Conservation (phyloP, 164 flowering plant genomes). For the Annona cherimola region DNA sequence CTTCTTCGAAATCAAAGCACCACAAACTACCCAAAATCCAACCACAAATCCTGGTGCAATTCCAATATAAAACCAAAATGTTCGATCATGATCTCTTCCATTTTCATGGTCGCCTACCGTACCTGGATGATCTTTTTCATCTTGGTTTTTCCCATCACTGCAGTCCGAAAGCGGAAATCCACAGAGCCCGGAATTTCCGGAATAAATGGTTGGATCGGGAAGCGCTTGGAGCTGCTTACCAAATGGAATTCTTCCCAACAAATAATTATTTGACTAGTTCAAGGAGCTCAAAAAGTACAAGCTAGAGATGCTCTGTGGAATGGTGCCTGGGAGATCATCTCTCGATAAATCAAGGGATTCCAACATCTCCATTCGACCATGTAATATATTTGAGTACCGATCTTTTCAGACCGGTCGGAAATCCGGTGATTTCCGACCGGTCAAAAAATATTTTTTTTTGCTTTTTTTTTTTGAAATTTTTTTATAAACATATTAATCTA, state of each 20-base stretch:
- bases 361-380: not conserved
- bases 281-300: not conserved
- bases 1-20: slow-evolving; percentile 11
- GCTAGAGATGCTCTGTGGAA: not conserved
- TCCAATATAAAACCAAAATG: slow-evolving; percentile 13
- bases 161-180: slow-evolving; percentile 28
- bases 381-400: too few species aligned
- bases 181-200: slow-evolving; percentile 29
- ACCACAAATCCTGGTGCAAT: slow-evolving; percentile 17
- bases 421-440: too few species aligned
- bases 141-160: too few species aligned
- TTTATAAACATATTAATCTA: too few species aligned
- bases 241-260: slow-evolving; percentile 28
- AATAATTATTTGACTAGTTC: slow-evolving; percentile 6
- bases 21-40: slow-evolving; percentile 27
- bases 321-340: not conserved
- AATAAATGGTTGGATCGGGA: slow-evolving; percentile 13
- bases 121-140: not conserved
- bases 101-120: not conserved
- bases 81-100: not conserved
- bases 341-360: not conserved
- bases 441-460: too few species aligned
- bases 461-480: too few species aligned
- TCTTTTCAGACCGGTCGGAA: too few species aligned
- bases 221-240: slow-evolving; percentile 28